Evolutionary conservation across 345 rosid genomes (phyloP).

Genomic region (Kandelia obovata): DNA sequence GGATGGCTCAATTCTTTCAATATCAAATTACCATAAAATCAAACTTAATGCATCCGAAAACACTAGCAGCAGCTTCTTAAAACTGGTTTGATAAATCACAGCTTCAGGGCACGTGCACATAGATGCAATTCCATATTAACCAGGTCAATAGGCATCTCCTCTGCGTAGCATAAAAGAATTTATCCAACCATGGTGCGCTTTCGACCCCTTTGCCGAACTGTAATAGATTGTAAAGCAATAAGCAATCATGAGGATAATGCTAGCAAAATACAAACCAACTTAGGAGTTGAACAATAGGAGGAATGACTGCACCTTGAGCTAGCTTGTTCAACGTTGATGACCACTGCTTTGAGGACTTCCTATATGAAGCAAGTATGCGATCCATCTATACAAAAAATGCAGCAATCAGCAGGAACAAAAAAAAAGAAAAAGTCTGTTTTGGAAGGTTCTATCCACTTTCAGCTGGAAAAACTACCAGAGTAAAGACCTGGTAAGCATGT

Average conservation of each 20-base stretch:
- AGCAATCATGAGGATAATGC: not conserved
- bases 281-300: not conserved
- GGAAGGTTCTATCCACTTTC: not conserved
- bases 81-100: not conserved
- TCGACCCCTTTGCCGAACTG: constrained; percentile 92
- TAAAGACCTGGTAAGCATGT: not conserved
- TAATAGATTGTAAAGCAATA: constrained; percentile 11
- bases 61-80: not conserved
- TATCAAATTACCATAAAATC: not conserved
- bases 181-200: constrained; percentile 96
- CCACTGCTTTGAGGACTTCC: constrained; percentile 97
- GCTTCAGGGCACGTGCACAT: not conserved
- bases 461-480: not conserved
- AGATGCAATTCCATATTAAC: not conserved
- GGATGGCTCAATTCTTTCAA: not conserved
- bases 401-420: not conserved
- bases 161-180: constrained; percentile 11
- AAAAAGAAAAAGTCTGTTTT: not conserved
- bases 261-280: not conserved
- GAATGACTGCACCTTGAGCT: constrained; percentile 63
- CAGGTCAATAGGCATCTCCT: not conserved
- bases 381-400: constrained; percentile 61
- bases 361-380: constrained; percentile 61
- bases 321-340: constrained; percentile 89
- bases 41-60: not conserved